Conservation (phyloP, 139 green algal species). For the Diplosphaera chodatii region DNA sequence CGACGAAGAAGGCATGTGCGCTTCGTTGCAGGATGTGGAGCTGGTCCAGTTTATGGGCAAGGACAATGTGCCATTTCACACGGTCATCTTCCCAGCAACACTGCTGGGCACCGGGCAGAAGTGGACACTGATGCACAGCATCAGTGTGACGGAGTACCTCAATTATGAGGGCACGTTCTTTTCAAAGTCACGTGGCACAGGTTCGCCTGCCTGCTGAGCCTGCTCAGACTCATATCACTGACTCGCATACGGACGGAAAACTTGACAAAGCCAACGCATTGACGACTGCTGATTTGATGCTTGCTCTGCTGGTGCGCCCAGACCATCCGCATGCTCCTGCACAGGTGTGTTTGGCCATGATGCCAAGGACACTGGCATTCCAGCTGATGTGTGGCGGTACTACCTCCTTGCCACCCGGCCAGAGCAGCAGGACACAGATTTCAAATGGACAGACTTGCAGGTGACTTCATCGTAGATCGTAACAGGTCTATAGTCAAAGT, state of each 20-base stretch:
- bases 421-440: conserved; percentile 65
- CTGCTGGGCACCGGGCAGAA: conserved; percentile 65
- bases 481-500: no score
- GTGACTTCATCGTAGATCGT: no score
- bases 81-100: conserved; percentile 93
- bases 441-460: conserved; percentile 84
- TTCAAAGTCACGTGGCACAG: conserved; percentile 84
- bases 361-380: conserved; percentile 79
- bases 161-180: conserved; percentile 98
- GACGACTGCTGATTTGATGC: no score
- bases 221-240: no score
- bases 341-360: conserved; percentile 94
- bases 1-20: no score
- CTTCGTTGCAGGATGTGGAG: conserved; percentile 84
- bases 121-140: conserved; percentile 95
- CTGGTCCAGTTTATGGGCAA: conserved; percentile 99
- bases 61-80: conserved; percentile 99
- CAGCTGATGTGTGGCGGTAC: conserved; percentile 86
- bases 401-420: conserved; percentile 88
- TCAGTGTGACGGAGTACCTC: conserved; percentile 96
- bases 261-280: no score
- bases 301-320: no score
- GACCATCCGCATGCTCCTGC: no score
- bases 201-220: no score
- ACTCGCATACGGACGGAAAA: no score